Evolutionary conservation across 2,329 filamentous ascomycete genomes (phyloP), one percentile per base, ranked within the genome.

Genomic region (Nannizziopsis arthrosporioides): DNA sequence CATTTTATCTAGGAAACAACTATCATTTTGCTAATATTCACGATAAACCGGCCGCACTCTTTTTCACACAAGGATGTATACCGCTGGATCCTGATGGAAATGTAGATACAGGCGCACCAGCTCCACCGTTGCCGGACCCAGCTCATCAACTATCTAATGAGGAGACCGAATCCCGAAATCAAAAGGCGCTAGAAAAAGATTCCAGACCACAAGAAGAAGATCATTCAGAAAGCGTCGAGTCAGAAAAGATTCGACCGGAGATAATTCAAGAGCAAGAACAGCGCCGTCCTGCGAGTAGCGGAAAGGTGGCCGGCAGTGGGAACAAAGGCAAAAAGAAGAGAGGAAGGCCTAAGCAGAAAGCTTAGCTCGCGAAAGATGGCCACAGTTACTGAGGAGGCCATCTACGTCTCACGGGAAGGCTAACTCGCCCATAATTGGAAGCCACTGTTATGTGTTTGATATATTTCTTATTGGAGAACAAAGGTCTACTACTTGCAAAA

Each of bases 1-100:
- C 40, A 17, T 18, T 15, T 35, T 48, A 51, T 48, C 49, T 54
- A 95, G 90, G 90, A 44, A 96, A 96, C 62, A 84, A 87, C 58
- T 98, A 98, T 67, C 85, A 83, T 61, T 94, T 98, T 59, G 74
- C 75, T 48, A 98, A 96, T 64, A 80, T 86, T 49, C 80, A 81
- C 58, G 75, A 82, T 53, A 72, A 74, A 52, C 76, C 80, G 3
- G 85, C 86, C 3, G 79, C 84, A 35, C 75, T 96, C 42, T 96
- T 96, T 71, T 98, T 96, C 65, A 81, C 88, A 1, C 92, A 98
- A 64, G 90, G 83, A 5, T 90, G 83, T 65, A 85, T 82, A 53
- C 64, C 68, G 12, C 55, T 53, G 11, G 63, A 63, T 31, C 53
- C 53, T 27, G 64, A 66, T 34, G 53, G 53, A 19, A 55, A 59